These are phyloP conservation scores for Trichoderma oligosporum DNA, from an alignment of 2,329 filamentous ascomycete species.

Conservation along the genomic window DNA sequence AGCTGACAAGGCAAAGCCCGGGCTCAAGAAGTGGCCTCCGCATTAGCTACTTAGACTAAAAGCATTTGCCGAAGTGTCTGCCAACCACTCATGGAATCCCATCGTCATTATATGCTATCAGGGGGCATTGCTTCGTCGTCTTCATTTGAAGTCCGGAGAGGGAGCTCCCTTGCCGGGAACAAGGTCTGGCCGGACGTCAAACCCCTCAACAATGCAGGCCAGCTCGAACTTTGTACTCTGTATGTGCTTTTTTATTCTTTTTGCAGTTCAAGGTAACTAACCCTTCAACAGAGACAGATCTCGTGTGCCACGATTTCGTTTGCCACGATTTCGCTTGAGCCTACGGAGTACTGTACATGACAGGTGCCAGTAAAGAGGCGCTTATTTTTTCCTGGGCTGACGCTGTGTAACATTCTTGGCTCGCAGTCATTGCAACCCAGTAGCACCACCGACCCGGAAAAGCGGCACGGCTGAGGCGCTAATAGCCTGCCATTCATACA, in stretches of 20 bases:
- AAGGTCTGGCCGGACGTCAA: neutral
- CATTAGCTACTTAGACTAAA: neutral
- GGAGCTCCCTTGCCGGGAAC: conserved; percentile 3
- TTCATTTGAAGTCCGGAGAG: conserved; percentile 16
- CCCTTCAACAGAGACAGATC: neutral
- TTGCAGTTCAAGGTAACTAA: neutral
- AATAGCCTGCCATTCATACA: neutral
- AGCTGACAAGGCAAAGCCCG: conserved; percentile 1
- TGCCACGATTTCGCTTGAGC: neutral
- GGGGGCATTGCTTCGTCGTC: conserved; percentile 1
- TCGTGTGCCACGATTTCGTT: neutral
- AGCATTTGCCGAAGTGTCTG: conserved; percentile 4
- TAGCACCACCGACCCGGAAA: conserved; percentile 7
- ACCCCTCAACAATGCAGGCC: too few species aligned
- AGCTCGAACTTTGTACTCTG: neutral
- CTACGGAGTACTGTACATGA: conserved; percentile 7
- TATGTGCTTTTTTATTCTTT: neutral
- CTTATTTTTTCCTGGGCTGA: neutral
- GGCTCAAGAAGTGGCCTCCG: conserved; percentile 15
- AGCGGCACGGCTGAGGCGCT: conserved; percentile 9
- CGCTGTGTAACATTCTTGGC: conserved; percentile 3
- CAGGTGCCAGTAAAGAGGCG: neutral
- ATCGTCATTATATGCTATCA: neutral
- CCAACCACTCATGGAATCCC: conserved; percentile 4
- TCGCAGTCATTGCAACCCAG: conserved; percentile 8